Conservation (phyloP, 2,329 filamentous ascomycete species). For the Epichloe aotearoae region DNA sequence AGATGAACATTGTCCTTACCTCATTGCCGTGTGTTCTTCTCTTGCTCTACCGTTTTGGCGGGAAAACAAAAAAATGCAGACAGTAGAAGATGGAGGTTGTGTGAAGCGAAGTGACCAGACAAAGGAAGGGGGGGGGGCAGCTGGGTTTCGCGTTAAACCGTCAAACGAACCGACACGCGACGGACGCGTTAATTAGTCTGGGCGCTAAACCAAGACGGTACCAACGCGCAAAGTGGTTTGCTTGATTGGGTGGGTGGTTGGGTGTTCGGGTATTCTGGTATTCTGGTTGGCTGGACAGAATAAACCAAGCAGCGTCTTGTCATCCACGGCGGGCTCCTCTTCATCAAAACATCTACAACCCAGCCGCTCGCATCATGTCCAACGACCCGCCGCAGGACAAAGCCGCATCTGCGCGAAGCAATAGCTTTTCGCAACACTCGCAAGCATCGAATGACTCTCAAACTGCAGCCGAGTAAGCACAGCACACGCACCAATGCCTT, state of each 20-base stretch:
- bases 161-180: constrained; percentile 11
- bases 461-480: constrained; percentile 52
- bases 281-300: neutral
- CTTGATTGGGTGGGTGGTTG: neutral
- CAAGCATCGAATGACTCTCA: constrained; percentile 49
- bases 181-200: constrained; percentile 31
- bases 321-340: neutral
- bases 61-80: neutral
- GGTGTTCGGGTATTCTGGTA: too few relatives aligned
- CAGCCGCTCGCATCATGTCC: constrained; percentile 13
- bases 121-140: constrained; percentile 6
- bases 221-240: constrained; percentile 25
- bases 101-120: constrained; percentile 7
- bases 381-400: constrained; percentile 22
- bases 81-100: neutral
- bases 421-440: constrained; percentile 47
- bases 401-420: constrained; percentile 27
- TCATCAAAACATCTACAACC: neutral
- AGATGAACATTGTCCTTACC: constrained; percentile 9
- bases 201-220: constrained; percentile 16
- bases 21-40: constrained; percentile 9
- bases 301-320: neutral
- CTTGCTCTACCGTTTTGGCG: neutral
- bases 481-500: constrained; percentile 11
- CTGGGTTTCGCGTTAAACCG: constrained; percentile 14